Evolutionary conservation across 441 rosid species (phyloP).

Genomic region (Corymbia calophylla): DNA sequence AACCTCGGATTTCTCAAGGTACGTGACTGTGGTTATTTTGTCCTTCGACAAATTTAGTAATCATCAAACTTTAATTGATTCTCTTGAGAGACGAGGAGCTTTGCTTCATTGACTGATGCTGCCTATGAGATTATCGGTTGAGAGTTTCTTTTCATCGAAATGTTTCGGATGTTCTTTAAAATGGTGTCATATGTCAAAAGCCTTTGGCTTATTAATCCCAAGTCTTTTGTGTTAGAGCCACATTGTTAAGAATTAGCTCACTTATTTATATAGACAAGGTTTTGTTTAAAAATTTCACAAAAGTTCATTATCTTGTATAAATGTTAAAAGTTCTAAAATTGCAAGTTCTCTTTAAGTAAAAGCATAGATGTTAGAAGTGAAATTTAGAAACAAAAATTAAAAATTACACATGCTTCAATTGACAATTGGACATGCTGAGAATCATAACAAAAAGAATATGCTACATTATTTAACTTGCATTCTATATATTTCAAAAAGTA

Average conservation of each 20-base stretch:
- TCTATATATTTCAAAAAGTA: not conserved
- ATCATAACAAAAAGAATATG: not conserved
- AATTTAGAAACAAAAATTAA: too few species aligned
- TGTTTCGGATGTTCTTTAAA: not conserved
- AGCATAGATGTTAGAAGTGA: not conserved
- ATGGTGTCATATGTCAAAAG: not conserved
- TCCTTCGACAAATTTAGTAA: not conserved
- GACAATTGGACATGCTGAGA: not conserved
- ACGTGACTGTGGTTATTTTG: not conserved
- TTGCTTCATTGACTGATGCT: not conserved
- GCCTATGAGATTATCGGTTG: too few species aligned
- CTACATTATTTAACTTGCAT: not conserved
- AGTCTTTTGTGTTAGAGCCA: too few species aligned
- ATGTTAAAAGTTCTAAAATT: too few species aligned
- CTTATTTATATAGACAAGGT: too few species aligned
- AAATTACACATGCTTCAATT: not conserved
- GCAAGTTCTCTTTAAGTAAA: too few species aligned
- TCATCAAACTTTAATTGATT: not conserved
- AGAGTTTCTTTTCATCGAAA: not conserved
- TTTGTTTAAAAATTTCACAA: too few species aligned
- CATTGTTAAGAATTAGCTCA: too few species aligned
- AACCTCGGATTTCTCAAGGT: not conserved
- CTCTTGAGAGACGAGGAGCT: not conserved
- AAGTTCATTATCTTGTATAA: too few species aligned
- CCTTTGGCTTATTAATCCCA: not conserved